These are phyloP conservation scores for Toxicodendron radicans DNA, from an alignment of 345 rosid genomes.

Conservation along the genomic window DNA sequence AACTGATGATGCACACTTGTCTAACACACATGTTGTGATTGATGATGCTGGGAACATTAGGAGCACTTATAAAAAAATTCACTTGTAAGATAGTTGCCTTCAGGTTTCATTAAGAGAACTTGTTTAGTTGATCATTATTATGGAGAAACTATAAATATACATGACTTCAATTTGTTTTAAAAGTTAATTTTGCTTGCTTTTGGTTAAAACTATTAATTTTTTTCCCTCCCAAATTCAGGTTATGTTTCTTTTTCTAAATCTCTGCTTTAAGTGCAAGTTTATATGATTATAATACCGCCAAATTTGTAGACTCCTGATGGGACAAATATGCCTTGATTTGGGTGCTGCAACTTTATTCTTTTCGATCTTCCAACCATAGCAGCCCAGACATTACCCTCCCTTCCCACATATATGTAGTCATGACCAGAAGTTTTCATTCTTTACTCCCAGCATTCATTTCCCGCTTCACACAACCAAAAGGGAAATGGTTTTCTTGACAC, in stretches of 20 bases:
- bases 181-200: background rate
- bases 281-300: background rate
- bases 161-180: background rate
- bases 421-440: background rate
- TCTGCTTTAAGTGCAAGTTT: background rate
- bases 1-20: constrained; percentile 56
- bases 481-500: too few relatives aligned
- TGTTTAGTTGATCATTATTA: background rate
- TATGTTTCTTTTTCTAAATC: background rate
- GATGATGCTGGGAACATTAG: constrained; percentile 71
- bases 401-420: background rate
- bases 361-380: background rate
- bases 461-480: too few relatives aligned
- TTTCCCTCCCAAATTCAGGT: background rate
- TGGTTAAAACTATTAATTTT: background rate
- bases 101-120: background rate
- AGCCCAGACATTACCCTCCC: background rate
- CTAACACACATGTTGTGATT: constrained; percentile 84
- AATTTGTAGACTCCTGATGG: background rate
- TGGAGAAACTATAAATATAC: background rate
- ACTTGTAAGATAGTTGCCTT: constrained; percentile 50
- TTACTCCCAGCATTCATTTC: too few relatives aligned
- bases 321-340: background rate
- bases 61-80: constrained; percentile 72
- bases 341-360: background rate